Evolutionary conservation across 305 asterid genomes (phyloP), one percentile per base, ranked within the genome.

Genomic region (Coffea humblotiana): DNA sequence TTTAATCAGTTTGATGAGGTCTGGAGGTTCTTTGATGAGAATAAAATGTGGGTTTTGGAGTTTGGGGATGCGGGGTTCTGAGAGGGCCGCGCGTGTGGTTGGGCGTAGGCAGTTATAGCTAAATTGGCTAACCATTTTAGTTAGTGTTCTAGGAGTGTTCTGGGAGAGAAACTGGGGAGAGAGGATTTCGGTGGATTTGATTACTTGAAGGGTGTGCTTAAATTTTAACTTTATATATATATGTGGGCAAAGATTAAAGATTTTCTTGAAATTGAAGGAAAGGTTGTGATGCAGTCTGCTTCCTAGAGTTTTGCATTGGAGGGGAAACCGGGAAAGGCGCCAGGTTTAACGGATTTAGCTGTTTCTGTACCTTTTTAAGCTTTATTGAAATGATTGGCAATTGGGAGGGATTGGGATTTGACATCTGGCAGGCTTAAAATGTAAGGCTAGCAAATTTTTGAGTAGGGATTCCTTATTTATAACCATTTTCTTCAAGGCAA

Each of bases 191-290:
- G 85, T 75, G 82, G 81, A 81, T 74, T 81, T 78, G 90, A 84
- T 35, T n/a, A 16, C 45, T 78, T 56, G 84, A 72, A 79, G 43
- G 37, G 71, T 49, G 76, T 32, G 72, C 80, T 75, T 81, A 40
- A n/a, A n/a, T n/a, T n/a, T 19, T 72, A 14, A 10, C 13, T 45
- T 40, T 25, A 0, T 37, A 37, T 37, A 37, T 37, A 6, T 47
- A 49, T 47, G 72, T 29, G 10, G 27, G 63, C 71, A 80, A 80
- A 82, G 45, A 23, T n/a, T 35, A 49, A 76, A 71, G 81, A 83
- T 81, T 88, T 85, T 80, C 94, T 90, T 91, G 89, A 85, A 82
- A 82, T 83, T 78, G 88, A 88, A 87, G 97, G 82, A 91, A 91
- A 89, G 83, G 90, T 82, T 79, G 69, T 27, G 89, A 88, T 90